Percentiles rank a stretch among this genome's conserved stretches.
Evolutionary conservation across 192 early-diverging fungal species (phyloP).

Genomic region (Coemansia sp.): DNA sequence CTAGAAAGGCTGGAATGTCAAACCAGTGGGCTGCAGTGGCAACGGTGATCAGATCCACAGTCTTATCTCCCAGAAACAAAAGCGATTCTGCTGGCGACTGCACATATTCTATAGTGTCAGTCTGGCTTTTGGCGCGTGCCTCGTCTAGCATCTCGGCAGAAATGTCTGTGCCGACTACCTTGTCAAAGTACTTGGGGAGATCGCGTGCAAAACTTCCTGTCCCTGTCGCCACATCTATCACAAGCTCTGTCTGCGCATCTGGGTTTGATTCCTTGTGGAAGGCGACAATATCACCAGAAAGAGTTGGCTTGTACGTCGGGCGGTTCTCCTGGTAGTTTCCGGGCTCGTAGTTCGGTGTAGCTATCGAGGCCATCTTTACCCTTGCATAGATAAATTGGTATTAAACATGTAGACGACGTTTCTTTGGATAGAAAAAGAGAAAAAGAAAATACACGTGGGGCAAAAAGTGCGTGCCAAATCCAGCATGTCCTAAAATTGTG

Average conservation of each 20-base stretch:
- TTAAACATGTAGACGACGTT: too few species aligned
- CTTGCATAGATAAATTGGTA: neutral
- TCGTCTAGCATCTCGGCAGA: constrained; percentile 44
- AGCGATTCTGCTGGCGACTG: constrained; percentile 30
- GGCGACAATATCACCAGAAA: constrained; percentile 28
- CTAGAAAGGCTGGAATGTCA: constrained; percentile 9
- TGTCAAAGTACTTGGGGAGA: too few species aligned
- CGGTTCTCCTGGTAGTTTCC: constrained; percentile 38
- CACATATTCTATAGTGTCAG: neutral
- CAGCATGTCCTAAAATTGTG: neutral
- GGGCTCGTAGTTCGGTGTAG: constrained; percentile 23
- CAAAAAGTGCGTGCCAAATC: too few species aligned
- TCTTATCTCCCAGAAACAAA: constrained; percentile 14
- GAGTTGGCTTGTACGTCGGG: constrained; percentile 33
- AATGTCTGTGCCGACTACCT: constrained; percentile 48
- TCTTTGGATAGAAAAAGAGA: too few species aligned
- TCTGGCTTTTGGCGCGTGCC: constrained; percentile 22
- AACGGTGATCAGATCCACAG: constrained; percentile 49
- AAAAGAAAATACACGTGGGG: too few species aligned
- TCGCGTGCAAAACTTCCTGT: constrained; percentile 41
- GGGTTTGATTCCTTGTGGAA: constrained; percentile 37
- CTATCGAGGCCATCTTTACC: constrained; percentile 45
- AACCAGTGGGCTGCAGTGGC: constrained; percentile 54
- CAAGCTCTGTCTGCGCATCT: constrained; percentile 27
- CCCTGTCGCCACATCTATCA: constrained; percentile 54